Base-by-base conservation (phyloP, 2,329 filamentous ascomycete species). In the Talaromyces sp. region DNA sequence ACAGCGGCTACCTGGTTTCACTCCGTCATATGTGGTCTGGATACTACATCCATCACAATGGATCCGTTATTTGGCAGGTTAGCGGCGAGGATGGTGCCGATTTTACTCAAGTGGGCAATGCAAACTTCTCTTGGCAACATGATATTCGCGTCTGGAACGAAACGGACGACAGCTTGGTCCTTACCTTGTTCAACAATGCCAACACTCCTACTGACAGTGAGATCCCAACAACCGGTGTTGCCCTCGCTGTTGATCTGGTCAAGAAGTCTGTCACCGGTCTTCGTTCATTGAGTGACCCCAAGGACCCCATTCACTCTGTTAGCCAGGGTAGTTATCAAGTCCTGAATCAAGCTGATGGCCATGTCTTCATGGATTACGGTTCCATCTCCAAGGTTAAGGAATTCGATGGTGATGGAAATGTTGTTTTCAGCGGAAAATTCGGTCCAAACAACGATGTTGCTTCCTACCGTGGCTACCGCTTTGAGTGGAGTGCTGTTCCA, bases 1-100 rank as follows among this genome's bases (percentile, higher is more conserved):
- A 68, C 22, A 60, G 72, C 4, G 65, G 70, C n/a, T 72, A 70
- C 39, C 52, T 73, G 7, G 56, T 73, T 22, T 72, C 69, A 16
- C 52, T 70, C 14, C 69, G 70, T 30, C 49, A 51, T 14, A 70
- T 71, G 54, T 72, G 68, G 64, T 68, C 68, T 6, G 68, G 60
- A 2, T 70, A 64, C 30, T 68, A 68, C 19, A 37, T 72, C 9
- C 54, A 64, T 52, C 60, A 61, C 30, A 65, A 71, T 4, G 64
- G 64, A 14, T 49, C 55, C 39, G 52, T 63, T 17, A 46, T 62
- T 16, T 62, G 60, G 57, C 52, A 45, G 16, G 44, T 48, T 16
- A 56, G 57, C 14, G 52, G 46, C 19, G 17, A 55, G 2, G 20
- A 52, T 24, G 56, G 55, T 29, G 63, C 55, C 2, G 60, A 66